Conservation (phyloP, 495 filamentous ascomycete genomes). For the Penicilliopsis zonata region DNA sequence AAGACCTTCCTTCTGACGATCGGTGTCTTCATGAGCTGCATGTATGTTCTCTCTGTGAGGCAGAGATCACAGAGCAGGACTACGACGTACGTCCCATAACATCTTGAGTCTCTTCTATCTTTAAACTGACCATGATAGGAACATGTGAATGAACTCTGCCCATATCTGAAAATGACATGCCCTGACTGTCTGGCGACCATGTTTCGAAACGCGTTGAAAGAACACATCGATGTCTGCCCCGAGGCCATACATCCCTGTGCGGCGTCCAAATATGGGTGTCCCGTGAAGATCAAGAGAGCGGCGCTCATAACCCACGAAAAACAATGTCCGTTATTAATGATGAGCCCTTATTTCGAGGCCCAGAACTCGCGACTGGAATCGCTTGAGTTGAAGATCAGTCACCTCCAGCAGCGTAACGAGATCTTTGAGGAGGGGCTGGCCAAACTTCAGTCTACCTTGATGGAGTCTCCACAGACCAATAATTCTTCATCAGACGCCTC, state of each 20-base stretch:
- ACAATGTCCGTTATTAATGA: constrained; percentile 43
- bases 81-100: constrained; percentile 34
- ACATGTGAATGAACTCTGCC: constrained; percentile 39
- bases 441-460: constrained; percentile 31
- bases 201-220: constrained; percentile 31
- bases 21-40: constrained; percentile 45
- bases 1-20: constrained; percentile 21
- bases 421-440: constrained; percentile 43
- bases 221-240: constrained; percentile 40
- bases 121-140: constrained; percentile 15
- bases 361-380: constrained; percentile 45
- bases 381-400: constrained; percentile 43
- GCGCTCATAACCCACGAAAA: constrained; percentile 40
- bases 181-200: constrained; percentile 39
- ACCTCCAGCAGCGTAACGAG: constrained; percentile 45
- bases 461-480: constrained; percentile 13
- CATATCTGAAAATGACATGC: constrained; percentile 36
- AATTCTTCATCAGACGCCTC: background rate
- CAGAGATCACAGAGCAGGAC: constrained; percentile 43
- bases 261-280: constrained; percentile 47
- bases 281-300: constrained; percentile 32
- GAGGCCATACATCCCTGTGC: constrained; percentile 40
- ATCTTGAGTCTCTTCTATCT: background rate
- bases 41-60: constrained; percentile 41
- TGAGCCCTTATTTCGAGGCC: constrained; percentile 44